Base-by-base conservation (phyloP, 805 yeast species). In the Sugiyamaella valdiviana region DNA sequence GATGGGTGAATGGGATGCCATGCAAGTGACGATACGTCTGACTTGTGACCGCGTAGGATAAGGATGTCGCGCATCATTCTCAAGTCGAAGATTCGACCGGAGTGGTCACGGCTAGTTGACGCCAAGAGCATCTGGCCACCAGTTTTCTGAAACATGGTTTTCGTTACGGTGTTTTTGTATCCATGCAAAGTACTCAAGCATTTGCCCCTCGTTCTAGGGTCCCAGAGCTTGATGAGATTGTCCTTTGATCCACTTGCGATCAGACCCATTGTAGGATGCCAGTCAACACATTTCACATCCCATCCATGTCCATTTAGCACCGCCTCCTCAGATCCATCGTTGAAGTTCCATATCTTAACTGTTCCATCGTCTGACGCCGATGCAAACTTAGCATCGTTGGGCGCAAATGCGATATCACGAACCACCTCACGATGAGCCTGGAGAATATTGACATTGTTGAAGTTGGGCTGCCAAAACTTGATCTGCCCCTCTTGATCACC, bases 391-490 rank as follows among this genome's bases (percentile, higher is more conserved):
- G 89, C 71, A 64, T 91, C 99, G 58, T 82, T 83, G 4, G 96
- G 96, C 44, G 91, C 79, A 65, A 93, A 93, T 5, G 90, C 83
- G 38, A 93, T 76, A 59, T 88, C 98, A 51, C 95, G 76, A 37
- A 93, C 77, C 7, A 86, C 85, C 64, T 87, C 93, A 4, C 84
- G 74, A 62, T 89, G 95, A 0, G 83, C 89, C 36, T 76, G 74
- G 29, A 81, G 64, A 46, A 78, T 60, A 49, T 77, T 61, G 42
- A 95, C 97, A 71, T 93, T 91, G 68, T 93, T 93, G 72, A 93
- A 87, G 67, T 93, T 93, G 4, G 97, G 95, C 68, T 90, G 98
- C 99, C 99, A 93, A 61, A 85, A 91, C 69, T 93, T 93, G 59
- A 93, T 77, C 5, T 75, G 73, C 21, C 99, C 99, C 49, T 83